These are phyloP conservation scores for Dactylellina leptospora DNA, from an alignment of 2,329 filamentous ascomycete species.

Conservation along the genomic window DNA sequence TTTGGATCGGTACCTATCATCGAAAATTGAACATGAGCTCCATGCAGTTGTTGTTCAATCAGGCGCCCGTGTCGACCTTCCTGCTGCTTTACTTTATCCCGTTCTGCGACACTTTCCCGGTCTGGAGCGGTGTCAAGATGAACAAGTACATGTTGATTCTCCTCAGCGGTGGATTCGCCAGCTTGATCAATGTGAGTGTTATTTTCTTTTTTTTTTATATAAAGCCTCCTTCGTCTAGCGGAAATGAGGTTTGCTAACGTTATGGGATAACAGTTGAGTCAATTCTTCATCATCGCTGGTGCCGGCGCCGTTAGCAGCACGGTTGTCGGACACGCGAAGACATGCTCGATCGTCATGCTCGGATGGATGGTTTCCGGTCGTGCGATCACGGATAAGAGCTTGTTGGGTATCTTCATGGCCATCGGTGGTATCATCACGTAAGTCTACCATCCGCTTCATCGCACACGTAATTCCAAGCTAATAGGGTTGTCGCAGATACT, in stretches of 20 bases:
- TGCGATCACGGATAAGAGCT: slow-evolving; percentile 67
- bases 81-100: slow-evolving; percentile 73
- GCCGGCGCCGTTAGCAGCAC: slow-evolving; percentile 71
- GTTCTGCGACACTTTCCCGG: slow-evolving; percentile 71
- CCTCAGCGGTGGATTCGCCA: slow-evolving; percentile 71
- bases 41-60: slow-evolving; percentile 75
- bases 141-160: slow-evolving; percentile 68
- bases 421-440: slow-evolving; percentile 69
- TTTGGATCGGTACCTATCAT: slow-evolving; percentile 74
- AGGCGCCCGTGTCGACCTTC: slow-evolving; percentile 71
- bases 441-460: slow-evolving; percentile 3
- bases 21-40: slow-evolving; percentile 72
- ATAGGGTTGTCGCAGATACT: slow-evolving; percentile 24
- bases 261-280: slow-evolving; percentile 58
- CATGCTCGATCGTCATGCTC: slow-evolving; percentile 71
- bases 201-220: background rate
- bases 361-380: slow-evolving; percentile 69
- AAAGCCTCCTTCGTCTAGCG: slow-evolving; percentile 10
- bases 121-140: slow-evolving; percentile 65
- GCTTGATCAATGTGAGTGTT: slow-evolving; percentile 69
- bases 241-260: background rate
- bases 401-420: slow-evolving; percentile 65
- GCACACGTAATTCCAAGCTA: background rate
- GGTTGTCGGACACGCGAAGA: slow-evolving; percentile 73
- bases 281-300: slow-evolving; percentile 71